Base-by-base conservation (phyloP, 495 filamentous ascomycete species). In the Bryoglossum gracile region DNA sequence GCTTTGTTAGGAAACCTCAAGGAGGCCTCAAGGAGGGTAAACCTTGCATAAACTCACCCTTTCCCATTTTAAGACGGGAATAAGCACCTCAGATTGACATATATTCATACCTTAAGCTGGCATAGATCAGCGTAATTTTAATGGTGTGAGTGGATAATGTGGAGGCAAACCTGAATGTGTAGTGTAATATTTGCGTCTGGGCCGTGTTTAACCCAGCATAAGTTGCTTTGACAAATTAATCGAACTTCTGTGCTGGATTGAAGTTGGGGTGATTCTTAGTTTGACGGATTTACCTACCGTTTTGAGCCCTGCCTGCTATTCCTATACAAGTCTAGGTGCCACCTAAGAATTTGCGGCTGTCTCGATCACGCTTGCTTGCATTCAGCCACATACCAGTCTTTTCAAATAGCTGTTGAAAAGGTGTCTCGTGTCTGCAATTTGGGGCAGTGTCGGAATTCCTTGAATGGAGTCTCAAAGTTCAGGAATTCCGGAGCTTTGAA, bases 341-440 rank as follows among this genome's bases (percentile, higher is more conserved):
- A 14, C 25, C 18, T 10, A 28, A 19, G 19, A 28, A 10, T 19
- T 46, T 2, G 43, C 43, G 5, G 28, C 43, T n/a, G 23, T 22
- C 11, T 10, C 30, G 17, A 28, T 5, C 4, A 46, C 26, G 14
- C 28, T 46, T 14, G 14, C 28, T 46, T 2, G 43, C 43, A 35
- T 19, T 46, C 8, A 46, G 43, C 43, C 43, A 46, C 43, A 46
- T 46, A 11, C 35, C 18, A 18, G 30, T 35, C 14, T 46, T 17
- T 23, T 46, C 43, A 35, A 46, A 14, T 23, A 46, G 17, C 26
- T 46, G 16, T 46, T 16, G 43, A 46, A 28, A 35, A 46, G 35
- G 35, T 46, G 43, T 46, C 43, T 46, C 18, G 43, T 46, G 26
- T 46, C 43, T 18, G 21, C 28, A 46, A 46, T 35, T 35, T 46